phyloP scores from a whole-genome alignment of 768 basidiomycete species.

The Tylopilus subfusipes region DNA sequence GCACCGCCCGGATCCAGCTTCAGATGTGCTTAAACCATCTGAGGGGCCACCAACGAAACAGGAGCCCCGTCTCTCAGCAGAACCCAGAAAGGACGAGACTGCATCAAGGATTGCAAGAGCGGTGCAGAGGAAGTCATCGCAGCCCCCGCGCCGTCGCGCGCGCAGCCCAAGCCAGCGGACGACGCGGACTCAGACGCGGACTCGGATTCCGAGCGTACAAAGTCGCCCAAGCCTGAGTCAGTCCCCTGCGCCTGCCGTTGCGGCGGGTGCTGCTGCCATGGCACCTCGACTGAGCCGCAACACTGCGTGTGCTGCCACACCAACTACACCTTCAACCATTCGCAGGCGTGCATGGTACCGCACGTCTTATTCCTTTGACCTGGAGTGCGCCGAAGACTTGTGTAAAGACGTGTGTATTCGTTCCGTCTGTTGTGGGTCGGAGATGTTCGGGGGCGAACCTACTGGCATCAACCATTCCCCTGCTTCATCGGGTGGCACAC shows the following conservation, averaged over 20 bases:
- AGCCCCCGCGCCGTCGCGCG: too few relatives aligned
- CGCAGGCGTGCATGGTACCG: slow-evolving; percentile 2
- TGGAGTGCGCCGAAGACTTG: rapidly evolving
- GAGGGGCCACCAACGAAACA: too few relatives aligned
- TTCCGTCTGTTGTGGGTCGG: neutral
- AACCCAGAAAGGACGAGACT: too few relatives aligned
- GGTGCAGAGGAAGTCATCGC: too few relatives aligned
- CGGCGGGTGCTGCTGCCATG: slow-evolving; percentile 4
- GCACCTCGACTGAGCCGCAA: neutral
- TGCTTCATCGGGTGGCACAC: slow-evolving; percentile 7
- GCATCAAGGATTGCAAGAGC: too few relatives aligned
- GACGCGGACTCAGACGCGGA: neutral
- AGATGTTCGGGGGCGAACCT: neutral
- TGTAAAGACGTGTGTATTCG: neutral
- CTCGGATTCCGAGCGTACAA: neutral
- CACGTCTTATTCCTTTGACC: neutral
- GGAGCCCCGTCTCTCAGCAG: too few relatives aligned
- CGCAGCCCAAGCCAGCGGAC: too few relatives aligned
- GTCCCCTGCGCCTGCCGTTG: slow-evolving; percentile 1
- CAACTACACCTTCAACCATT: slow-evolving; percentile 1
- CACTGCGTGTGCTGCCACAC: slow-evolving; percentile 9
- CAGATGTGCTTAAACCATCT: too few relatives aligned
- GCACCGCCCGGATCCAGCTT: too few relatives aligned
- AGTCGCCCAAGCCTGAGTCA: neutral
- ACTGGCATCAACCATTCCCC: neutral